Base-by-base conservation (phyloP, 306 rosid species). In the Fagus sylvatica region DNA sequence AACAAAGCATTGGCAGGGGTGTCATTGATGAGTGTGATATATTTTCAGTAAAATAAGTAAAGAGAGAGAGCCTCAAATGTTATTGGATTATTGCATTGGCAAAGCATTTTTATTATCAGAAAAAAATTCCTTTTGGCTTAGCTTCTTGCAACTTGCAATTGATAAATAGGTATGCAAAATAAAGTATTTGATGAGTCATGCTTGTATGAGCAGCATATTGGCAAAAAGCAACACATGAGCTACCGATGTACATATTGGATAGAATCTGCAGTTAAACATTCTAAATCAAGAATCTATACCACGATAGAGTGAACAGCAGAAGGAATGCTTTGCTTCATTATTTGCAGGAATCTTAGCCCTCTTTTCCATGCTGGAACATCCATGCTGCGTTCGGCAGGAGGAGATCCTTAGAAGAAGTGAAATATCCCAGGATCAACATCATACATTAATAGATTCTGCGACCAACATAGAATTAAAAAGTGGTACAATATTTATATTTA, bases 381-480 rank as follows among this genome's bases (percentile, higher is more conserved):
- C 98, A 89, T 84, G 98, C 98, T 95, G 98, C 98, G 98, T 95
- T 92, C 98, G 98, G 98, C 89, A 95, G 83, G 93, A 92, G 98
- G 90, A 95, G 91, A 92, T 95, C 98, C 98, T 92, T 95, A 92
- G 98, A 84, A 84, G 91, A 89, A 85, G 90, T 89, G 91, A 92
- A 37, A 91, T 92, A 93, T 89, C 87, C 93, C 90, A 89, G 85
- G 88, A 92, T 95, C 91, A 92, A 92, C 97, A 89, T 82, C 94
- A 82, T 82, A 83, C 88, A 82, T 56, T 82, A 80, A 77, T 81
- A 59, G 65, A 76, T 71, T 80, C 34, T 56, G 73, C 59, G 68
- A 83, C 80, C 79, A 83, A 82, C 73, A 62, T 40, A 83, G 37
- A 61, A 73, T 36, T 55, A 68, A 40, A 61, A 46, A 19, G 42